Evolutionary conservation across 2,329 filamentous ascomycete species (phyloP), one percentile per base, ranked within the genome.

Genomic region (Xylaria sp.): DNA sequence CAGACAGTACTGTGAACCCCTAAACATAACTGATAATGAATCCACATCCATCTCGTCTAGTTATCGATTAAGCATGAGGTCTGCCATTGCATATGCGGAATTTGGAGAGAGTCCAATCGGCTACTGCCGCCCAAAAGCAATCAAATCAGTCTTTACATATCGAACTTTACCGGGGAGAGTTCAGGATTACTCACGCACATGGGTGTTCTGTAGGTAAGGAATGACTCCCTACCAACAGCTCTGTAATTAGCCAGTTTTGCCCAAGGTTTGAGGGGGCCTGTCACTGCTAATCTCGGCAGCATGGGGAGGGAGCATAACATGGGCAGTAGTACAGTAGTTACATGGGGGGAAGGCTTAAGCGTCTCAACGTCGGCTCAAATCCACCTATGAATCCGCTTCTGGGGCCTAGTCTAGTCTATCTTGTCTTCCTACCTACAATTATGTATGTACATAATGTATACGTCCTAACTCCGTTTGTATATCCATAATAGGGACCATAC

Each of bases 231-330:
- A 21, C 47, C 47, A 21, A 21, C 47, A 48, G n/a, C 19, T 12
- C 47, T 48, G 39, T 42, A 42, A 42, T 42, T 42, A 42, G 39
- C 39, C 39, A 42, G 14, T 42, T 42, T 42, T 42, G 39, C 14
- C 39, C 39, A 42, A 12, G 39, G 11, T 42, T 42, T 42, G 39
- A 42, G 39, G 39, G 42, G 14, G n/a, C 55, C 45, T 56, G 56
- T 34, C 34, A 50, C 51, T 19, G 27, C 64, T 54, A 63, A 67
- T 67, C 48, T 67, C 58, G 64, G 59, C 27, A 42, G 45, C 48
- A 53, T 8, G 45, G 45, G 50, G 48, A 11, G 32, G n/a, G 24
- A 42, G 17, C 39, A 12, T 17, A 11, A 42, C 39, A 27, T 27
- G 24, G 24, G 24, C 24, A 27, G 24, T 27, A 2, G 24, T 27